Base-by-base conservation (phyloP, 2,329 filamentous ascomycete species). In the Cryphonectria nitschkei region DNA sequence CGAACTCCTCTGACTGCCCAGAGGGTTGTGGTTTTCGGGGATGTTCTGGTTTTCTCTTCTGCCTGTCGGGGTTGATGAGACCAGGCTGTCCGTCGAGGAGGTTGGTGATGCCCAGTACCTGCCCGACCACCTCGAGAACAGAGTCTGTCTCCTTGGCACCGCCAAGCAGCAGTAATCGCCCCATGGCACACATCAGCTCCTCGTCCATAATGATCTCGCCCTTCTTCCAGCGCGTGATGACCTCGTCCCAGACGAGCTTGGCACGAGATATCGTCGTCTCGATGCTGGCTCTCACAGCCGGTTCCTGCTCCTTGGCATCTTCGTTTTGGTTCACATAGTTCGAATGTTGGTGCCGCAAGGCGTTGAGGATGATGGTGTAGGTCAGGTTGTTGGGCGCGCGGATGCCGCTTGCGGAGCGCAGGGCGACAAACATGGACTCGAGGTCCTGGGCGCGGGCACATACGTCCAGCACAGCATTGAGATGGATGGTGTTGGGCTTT, bases 381-480 rank as follows among this genome's bases (percentile, higher is more conserved):
- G 95, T 98, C 68, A 87, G 76, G 74, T 84, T 80, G 80, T 97
- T 88, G 3, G 95, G 90, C 26, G 90, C 83, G 43, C 88, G 87
- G 0, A 86, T 78, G 19, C 90, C 86, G 22, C 94, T 91, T 70
- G 95, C 86, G 43, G 90, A 89, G n/a, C 89, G 86, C 60, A 91
- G 88, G 74, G 98, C 86, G 68, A 87, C 87, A 85, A 96, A 97
- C 75, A 98, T 82, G 22, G 90, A 88, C 75, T 97, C 94, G 79
- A 97, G 85, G 77, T 98, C 91, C 16, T 85, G 80, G 4, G 92
- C 91, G 70, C 89, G 86, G 64, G 91, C 88, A 79, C 95, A 98
- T 11, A 96, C 92, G 71, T 90, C 89, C 61, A 99, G 83, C n/a
- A 94, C 89, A 13, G 95, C 93, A 78, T 99, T 99, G 73, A 93